phyloP scores from a whole-genome alignment of 163 green algal species.

The Chloroidium sp. region DNA sequence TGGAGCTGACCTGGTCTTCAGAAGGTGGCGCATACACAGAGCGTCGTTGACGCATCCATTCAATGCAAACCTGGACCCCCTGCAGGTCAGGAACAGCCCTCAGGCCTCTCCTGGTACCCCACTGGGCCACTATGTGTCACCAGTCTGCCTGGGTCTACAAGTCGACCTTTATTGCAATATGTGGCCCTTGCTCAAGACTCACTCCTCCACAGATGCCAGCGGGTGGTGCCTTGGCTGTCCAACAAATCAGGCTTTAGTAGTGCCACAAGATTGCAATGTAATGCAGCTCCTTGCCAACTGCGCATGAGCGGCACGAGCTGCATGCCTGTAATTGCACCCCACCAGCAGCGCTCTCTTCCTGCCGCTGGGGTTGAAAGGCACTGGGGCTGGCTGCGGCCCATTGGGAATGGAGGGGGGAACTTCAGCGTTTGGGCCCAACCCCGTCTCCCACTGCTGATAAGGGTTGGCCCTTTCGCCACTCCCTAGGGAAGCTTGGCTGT shows the following conservation, averaged over 20 bases:
- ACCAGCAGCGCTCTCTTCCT: slow-evolving; percentile 4
- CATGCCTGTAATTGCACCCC: slow-evolving; percentile 7
- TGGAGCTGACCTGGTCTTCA: slow-evolving; percentile 13
- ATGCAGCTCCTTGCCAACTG: too few relatives aligned
- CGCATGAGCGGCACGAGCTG: too few relatives aligned
- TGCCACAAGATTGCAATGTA: too few relatives aligned
- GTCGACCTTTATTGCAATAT: too few relatives aligned
- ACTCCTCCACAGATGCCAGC: too few relatives aligned
- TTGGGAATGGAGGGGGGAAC: not conserved
- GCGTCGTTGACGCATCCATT: slow-evolving; percentile 81
- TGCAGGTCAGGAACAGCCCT: not conserved
- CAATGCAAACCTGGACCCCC: slow-evolving; percentile 8
- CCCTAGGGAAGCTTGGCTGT: not conserved
- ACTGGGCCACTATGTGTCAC: too few relatives aligned
- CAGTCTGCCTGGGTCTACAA: too few relatives aligned
- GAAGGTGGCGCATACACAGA: slow-evolving; percentile 59
- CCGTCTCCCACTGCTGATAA: not conserved
- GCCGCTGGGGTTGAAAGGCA: not conserved
- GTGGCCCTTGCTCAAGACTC: too few relatives aligned
- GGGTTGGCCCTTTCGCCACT: not conserved
- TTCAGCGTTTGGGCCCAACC: not conserved
- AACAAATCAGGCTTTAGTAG: too few relatives aligned
- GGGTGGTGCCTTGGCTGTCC: too few relatives aligned
- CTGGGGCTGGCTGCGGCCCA: not conserved
- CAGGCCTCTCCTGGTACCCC: too few relatives aligned